Conservation (phyloP, 371 early-diverging fungal species). For the Coemansia sp. region DNA sequence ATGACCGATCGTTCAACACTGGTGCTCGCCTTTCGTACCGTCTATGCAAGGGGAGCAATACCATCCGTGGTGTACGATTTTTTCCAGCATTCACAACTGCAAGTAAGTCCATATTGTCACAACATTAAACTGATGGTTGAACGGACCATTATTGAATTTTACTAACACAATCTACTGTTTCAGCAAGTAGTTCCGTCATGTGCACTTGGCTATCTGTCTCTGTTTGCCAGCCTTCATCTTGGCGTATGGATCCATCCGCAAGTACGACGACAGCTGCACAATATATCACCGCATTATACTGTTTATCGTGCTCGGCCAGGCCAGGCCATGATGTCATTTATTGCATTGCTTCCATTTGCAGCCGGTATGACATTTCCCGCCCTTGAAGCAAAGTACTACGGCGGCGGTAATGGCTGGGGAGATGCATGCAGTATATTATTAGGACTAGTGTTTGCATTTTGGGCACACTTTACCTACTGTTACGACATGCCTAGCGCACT, state of each 20-base stretch:
- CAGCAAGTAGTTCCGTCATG: slow-evolving; percentile 25
- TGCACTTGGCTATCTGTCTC: slow-evolving; percentile 27
- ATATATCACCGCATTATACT: not conserved
- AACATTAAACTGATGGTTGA: not conserved
- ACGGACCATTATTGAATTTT: not conserved
- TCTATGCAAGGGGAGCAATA: slow-evolving; percentile 19
- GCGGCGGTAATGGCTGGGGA: slow-evolving; percentile 44
- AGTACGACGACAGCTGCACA: slow-evolving; percentile 22
- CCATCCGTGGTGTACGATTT: slow-evolving; percentile 2
- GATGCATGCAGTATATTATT: slow-evolving; percentile 19
- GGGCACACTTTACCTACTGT: slow-evolving; percentile 40
- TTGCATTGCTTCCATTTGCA: slow-evolving; percentile 31
- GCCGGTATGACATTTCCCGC: slow-evolving; percentile 40
- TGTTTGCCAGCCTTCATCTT: slow-evolving; percentile 42
- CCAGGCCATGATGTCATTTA: slow-evolving; percentile 35
- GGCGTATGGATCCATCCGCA: slow-evolving; percentile 36
- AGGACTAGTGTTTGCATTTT: slow-evolving; percentile 26
- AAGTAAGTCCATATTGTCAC: slow-evolving; percentile 20
- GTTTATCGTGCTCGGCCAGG: slow-evolving; percentile 20
- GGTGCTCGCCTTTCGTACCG: slow-evolving; percentile 14
- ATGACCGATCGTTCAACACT: slow-evolving; percentile 10
- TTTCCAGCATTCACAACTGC: slow-evolving; percentile 10
- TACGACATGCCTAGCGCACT: slow-evolving; percentile 25
- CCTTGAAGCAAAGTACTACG: slow-evolving; percentile 20
- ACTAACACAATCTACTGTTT: not conserved